A percentile compares a stretch with the other conserved stretches of the same genome.
Evolutionary conservation across 225 moss, liverwort and hornwort genomes (phyloP).

Genomic region (Rhytidiadelphus loreus): DNA sequence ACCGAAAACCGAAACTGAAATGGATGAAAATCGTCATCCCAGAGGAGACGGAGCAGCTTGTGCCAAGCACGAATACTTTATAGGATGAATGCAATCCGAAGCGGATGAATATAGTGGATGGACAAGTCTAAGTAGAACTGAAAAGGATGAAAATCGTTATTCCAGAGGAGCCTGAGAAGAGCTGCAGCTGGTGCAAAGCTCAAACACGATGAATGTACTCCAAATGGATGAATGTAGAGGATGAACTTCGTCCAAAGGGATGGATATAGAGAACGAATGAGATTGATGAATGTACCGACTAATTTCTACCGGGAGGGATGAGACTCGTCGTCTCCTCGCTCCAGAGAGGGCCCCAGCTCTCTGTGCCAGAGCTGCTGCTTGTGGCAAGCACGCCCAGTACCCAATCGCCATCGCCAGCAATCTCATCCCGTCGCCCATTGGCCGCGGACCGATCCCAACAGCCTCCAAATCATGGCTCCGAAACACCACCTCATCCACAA

Average conservation of each 20-base stretch:
- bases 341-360: background rate
- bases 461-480: background rate
- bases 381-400: background rate
- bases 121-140: too few relatives aligned
- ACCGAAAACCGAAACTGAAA: background rate
- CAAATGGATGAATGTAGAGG: too few relatives aligned
- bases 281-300: background rate
- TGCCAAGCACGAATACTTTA: background rate
- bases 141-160: background rate
- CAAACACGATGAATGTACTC: background rate
- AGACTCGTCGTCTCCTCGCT: background rate
- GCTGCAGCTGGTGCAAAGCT: background rate
- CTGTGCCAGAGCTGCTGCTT: background rate
- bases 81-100: background rate
- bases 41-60: background rate
- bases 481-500: conserved; percentile 1
- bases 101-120: background rate
- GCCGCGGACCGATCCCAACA: background rate
- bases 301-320: background rate
- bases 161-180: background rate
- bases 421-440: conserved; percentile 10
- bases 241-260: too few relatives aligned
- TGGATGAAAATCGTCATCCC: background rate
- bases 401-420: conserved; percentile 3
- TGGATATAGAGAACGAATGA: background rate